Evolutionary conservation across 352 stramenopile genomes (phyloP), one percentile per base, ranked within the genome.

Genomic region (Globisporangium okanoganense): DNA sequence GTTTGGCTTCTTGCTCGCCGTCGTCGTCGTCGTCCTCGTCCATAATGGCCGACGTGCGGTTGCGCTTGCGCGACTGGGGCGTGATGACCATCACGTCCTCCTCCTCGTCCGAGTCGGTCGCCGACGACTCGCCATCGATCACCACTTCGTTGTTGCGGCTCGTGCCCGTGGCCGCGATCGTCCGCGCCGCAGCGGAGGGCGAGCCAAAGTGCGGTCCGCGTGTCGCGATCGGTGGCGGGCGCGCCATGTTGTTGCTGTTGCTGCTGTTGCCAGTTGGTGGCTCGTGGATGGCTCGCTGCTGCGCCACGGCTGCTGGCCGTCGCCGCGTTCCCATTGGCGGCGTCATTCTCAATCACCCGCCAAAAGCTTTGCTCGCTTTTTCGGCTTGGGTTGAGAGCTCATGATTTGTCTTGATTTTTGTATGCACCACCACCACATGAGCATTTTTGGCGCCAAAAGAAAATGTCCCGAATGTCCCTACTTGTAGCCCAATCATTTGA

Each of bases 121-220:
- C 55, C 1, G 67, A 72, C 48, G 78, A 87, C 60, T 92, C 77
- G 51, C 71, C 76, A 36, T 92, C 80, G 66, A 89, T 92, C 67
- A 88, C 70, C 59, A 90, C 78, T 75, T 92, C 79, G 29, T 87
- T 49, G 27, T 51, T 24, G 5, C n/a, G 38, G 24, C 41, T 55
- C 10, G 45, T 27, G 41, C n/a, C 44, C 4, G 6, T 70, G 33
- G 16, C 22, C 20, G 16, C 16, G 2, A 18, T 36, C 14, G 24
- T 13, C 3, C 13, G 9, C 2, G 48, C 27, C 7, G 27, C 8
- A 24, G 45, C 13, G 13, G 22, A 31, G 24, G 48, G 5, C 5
- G 48, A 40, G 48, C 25, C 18, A 8, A 54, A 54, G 25, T 35
- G 25, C 25, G 47, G 16, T 6, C 25, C 47, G 27, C 25, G 48